Base-by-base conservation (phyloP, 768 basidiomycete species). In the Lactarius sp. region DNA sequence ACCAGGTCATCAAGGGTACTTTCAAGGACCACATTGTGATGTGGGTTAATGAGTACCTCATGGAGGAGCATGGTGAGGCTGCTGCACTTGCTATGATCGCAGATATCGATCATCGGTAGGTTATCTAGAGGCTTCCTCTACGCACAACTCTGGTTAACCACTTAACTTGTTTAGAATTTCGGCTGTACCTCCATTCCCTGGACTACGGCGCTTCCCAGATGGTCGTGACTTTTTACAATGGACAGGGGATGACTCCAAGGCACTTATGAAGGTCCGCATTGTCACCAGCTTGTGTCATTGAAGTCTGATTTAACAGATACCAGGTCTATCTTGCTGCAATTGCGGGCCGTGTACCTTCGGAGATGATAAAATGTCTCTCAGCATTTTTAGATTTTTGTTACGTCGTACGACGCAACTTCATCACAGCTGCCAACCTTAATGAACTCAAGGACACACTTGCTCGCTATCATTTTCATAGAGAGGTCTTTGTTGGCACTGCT, bases 101-200 rank as follows among this genome's bases (percentile, higher is more conserved):
- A 18, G 54, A 56, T 12, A 56, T 56, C 34, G 54, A 56, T 16
- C 42, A 12, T 22, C 8, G 31, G 55, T 44, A 33, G 1, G 16
- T 56, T 6, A 3, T 18, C 22, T 27, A 27, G 22, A 27, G 22
- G 22, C 22, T 27, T 27, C 22, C 22, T 27, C 22, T 27, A 27
- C 22, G 1, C 22, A 2, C 22, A 27, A 2, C 22, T 27, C 22
- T 27, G 22, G 22, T 27, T 27, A 27, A 27, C 22, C 22, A 2
- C 22, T 56, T 33, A 6, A 4, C 18, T 2, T 7, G 31, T 1
- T 5, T 9, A 56, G 22, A 18, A 33, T 44, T 31, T 31, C 42
- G 1, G 70, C 9, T 76, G 13, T 41, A 14, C 39, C 49, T 12
- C 20, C 49, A 50, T 50, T 50, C 13, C 46, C 46, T n/a, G 46